A percentile compares a stretch with the other conserved stretches of the same genome.
Conservation (phyloP, 2,329 filamentous ascomycete species). For the Domatiomyces globalis region DNA sequence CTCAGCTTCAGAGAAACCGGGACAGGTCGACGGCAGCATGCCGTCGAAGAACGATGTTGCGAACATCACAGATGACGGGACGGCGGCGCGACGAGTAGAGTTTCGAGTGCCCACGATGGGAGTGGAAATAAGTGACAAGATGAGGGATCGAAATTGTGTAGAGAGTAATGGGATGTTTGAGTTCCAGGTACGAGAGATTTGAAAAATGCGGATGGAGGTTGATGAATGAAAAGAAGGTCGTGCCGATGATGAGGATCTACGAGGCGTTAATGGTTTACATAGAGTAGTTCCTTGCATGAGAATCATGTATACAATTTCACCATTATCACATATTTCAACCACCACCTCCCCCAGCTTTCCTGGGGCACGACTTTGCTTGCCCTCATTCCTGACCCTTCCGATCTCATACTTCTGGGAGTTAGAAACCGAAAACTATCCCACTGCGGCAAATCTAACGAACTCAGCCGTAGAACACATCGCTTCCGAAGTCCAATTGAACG, state of each 20-base stretch:
- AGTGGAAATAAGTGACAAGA: slow-evolving; percentile 38
- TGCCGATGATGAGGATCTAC: not conserved
- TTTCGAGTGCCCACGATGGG: slow-evolving; percentile 49
- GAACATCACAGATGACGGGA: not conserved
- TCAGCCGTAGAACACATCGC: too few relatives aligned
- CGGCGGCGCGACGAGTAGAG: slow-evolving; percentile 36
- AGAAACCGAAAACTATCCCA: too few relatives aligned
- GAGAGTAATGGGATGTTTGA: slow-evolving; percentile 45
- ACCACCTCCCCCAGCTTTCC: too few relatives aligned
- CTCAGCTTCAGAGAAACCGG: slow-evolving; percentile 33
- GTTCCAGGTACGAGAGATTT: slow-evolving; percentile 19
- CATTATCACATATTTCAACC: too few relatives aligned
- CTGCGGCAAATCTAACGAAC: too few relatives aligned
- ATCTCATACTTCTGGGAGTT: too few relatives aligned
- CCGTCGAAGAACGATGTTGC: slow-evolving; percentile 23
- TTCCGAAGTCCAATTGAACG: too few relatives aligned
- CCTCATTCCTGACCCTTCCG: too few relatives aligned
- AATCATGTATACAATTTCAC: too few relatives aligned
- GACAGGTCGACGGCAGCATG: slow-evolving; percentile 32
- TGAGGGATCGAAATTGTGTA: slow-evolving; percentile 36
- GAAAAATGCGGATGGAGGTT: not conserved
- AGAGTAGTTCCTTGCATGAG: too few relatives aligned
- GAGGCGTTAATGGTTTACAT: too few relatives aligned
- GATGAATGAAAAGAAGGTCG: not conserved
- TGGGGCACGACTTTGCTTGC: too few relatives aligned